Evolutionary conservation across 1,284 basidiomycete genomes (phyloP).

Genomic region (Boletus nobilissimus): DNA sequence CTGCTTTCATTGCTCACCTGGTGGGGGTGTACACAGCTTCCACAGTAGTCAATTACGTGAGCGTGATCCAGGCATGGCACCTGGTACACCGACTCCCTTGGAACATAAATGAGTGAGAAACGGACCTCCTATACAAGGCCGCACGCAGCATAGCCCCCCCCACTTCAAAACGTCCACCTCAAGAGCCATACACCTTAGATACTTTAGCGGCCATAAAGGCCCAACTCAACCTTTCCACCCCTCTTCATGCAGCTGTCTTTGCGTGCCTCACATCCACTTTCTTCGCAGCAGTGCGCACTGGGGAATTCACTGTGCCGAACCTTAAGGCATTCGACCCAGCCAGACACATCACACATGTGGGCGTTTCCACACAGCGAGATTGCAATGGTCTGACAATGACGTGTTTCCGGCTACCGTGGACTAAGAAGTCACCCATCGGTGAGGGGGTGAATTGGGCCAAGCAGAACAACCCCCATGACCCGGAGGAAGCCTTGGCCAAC

Average conservation of each 20-base stretch:
- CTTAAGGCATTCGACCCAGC: neutral
- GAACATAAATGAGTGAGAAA: neutral
- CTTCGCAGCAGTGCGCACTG: neutral
- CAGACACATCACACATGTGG: no score
- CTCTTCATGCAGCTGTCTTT: neutral
- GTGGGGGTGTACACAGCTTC: accelerated
- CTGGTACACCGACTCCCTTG: neutral
- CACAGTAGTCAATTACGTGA: neutral
- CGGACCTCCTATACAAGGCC: no score
- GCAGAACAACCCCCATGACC: no score
- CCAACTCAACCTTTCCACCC: neutral
- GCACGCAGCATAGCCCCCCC: neutral
- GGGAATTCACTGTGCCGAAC: neutral
- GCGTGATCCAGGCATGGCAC: neutral
- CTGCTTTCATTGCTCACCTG: neutral
- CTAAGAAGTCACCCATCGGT: no score
- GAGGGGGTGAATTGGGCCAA: no score
- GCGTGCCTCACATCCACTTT: neutral
- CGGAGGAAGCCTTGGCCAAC: no score
- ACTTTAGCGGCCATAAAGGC: neutral
- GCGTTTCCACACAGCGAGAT: no score
- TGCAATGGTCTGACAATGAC: no score
- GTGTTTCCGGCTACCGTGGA: no score
- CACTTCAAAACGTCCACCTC: neutral
- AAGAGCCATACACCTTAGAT: neutral